Conservation (phyloP, 2,329 filamentous ascomycete genomes). For the Aspergillus japonicus region DNA sequence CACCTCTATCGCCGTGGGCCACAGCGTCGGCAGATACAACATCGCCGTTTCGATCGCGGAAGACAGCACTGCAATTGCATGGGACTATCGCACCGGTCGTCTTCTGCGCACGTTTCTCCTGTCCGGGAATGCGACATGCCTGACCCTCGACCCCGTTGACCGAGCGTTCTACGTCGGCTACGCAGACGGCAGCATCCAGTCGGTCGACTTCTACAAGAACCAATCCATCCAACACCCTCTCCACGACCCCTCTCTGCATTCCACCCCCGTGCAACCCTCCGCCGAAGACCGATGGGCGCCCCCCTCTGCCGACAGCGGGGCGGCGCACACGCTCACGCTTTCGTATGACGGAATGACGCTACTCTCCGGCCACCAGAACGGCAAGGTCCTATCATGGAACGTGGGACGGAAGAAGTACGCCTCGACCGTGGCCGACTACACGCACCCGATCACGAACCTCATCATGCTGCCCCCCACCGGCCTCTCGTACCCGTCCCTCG, state of each 20-base stretch:
- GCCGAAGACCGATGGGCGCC: slow-evolving; percentile 48
- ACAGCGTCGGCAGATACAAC: slow-evolving; percentile 70
- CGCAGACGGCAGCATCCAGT: slow-evolving; percentile 75
- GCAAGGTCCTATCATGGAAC: slow-evolving; percentile 79
- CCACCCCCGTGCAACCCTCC: slow-evolving; percentile 42
- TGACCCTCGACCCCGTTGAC: slow-evolving; percentile 77
- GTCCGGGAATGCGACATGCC: slow-evolving; percentile 67
- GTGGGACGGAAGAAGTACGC: slow-evolving; percentile 68
- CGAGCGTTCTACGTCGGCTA: slow-evolving; percentile 79
- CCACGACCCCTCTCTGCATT: slow-evolving; percentile 36
- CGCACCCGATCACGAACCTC: slow-evolving; percentile 80
- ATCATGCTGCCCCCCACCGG: slow-evolving; percentile 65
- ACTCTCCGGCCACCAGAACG: slow-evolving; percentile 76
- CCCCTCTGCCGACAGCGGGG: slow-evolving; percentile 63
- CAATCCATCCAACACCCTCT: slow-evolving; percentile 43
- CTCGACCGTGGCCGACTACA: slow-evolving; percentile 67
- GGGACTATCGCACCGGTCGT: slow-evolving; percentile 82
- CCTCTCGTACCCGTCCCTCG: slow-evolving; percentile 38
- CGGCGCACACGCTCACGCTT: slow-evolving; percentile 66
- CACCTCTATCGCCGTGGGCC: slow-evolving; percentile 56
- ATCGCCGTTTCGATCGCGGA: slow-evolving; percentile 80
- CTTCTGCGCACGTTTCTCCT: slow-evolving; percentile 80
- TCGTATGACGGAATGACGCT: slow-evolving; percentile 80
- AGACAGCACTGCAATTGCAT: slow-evolving; percentile 86
- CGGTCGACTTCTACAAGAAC: slow-evolving; percentile 69